Base-by-base conservation (phyloP, 495 filamentous ascomycete species). In the Neurospora terricola region DNA sequence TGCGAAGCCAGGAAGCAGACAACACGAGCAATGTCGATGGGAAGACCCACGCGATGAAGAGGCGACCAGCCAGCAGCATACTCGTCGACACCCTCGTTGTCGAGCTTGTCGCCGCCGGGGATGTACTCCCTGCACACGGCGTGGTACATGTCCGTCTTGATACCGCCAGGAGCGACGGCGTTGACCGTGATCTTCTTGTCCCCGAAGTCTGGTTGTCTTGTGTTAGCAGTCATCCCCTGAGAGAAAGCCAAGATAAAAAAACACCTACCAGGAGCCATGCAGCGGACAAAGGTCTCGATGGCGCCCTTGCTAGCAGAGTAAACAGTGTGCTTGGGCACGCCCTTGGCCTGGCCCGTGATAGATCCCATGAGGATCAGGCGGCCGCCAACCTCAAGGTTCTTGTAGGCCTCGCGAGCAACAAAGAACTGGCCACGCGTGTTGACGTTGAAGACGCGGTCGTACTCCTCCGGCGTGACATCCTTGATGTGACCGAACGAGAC, bases 341-440 rank as follows among this genome's bases (percentile, higher is more conserved):
- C 87, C 80, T 88, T 88, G 74, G 86, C 87, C 82, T 88, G 84
- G 38, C 88, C 88, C 30, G 89, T 90, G 82, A 90, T 91, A 79
- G 86, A 88, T 27, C 87, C 87, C 82, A 87, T 91, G 10, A 90
- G 80, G 75, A 91, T 87, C 78, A 91, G 85, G 76, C 89, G 85
- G 70, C 89, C 90, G 59, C 88, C 88, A 54, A 88, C 83, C 74
- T 82, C 81, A 78, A 89, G 83, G 80, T 91, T 83, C 81, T 87
- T 87, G 80, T 89, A 89, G 8, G 87, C 90, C 81, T 91, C 86
- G 79, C 90, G 88, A 71, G 89, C 90, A 68, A 93, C 90, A 83
- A 94, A 94, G 87, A 94, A 94, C 81, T 95, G 93, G 3, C 88
- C 93, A 2, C 91, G 88, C 5, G 88, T 88, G 83, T 96, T 96